Percentiles rank a stretch among this genome's conserved stretches.
These are phyloP conservation scores for Streptanthus diversifolius DNA, from an alignment of 345 rosid species.

Conservation along the genomic window DNA sequence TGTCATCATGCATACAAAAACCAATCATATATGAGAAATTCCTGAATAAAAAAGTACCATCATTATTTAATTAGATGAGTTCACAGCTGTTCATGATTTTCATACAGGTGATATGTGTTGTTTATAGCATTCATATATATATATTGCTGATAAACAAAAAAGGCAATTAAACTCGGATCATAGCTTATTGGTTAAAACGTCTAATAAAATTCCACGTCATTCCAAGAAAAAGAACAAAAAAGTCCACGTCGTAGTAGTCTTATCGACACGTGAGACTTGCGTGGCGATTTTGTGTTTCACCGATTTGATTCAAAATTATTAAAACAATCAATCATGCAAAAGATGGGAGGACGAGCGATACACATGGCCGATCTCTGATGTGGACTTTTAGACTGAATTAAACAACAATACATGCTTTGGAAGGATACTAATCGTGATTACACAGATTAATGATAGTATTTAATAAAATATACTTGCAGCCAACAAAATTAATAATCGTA, in stretches of 20 bases:
- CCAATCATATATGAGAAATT: background rate
- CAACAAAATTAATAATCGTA: slow-evolving; percentile 1
- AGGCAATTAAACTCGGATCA: background rate
- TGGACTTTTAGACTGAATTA: slow-evolving; percentile 2
- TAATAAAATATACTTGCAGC: background rate
- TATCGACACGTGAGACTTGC: slow-evolving; percentile 32
- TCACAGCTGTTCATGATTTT: background rate
- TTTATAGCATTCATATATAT: background rate
- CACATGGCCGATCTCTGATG: slow-evolving; percentile 26
- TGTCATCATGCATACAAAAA: slow-evolving; percentile 1
- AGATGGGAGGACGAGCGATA: slow-evolving; percentile 4
- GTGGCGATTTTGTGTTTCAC: slow-evolving; percentile 3
- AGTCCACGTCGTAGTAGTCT: slow-evolving; percentile 6
- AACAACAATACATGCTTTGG: background rate
- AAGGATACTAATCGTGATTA: slow-evolving; percentile 10
- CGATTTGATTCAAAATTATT: background rate
- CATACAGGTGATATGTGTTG: background rate
- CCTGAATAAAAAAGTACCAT: background rate
- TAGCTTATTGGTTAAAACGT: slow-evolving; percentile 1
- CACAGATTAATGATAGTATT: background rate
- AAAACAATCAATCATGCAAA: slow-evolving; percentile 29
- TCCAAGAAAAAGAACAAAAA: background rate
- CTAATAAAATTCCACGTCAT: background rate
- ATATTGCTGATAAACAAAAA: background rate
- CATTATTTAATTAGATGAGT: background rate